Percentiles rank a stretch among this genome's conserved stretches.
Conservation (phyloP, 805 yeast genomes). For the Metschnikowia arizonensis region DNA sequence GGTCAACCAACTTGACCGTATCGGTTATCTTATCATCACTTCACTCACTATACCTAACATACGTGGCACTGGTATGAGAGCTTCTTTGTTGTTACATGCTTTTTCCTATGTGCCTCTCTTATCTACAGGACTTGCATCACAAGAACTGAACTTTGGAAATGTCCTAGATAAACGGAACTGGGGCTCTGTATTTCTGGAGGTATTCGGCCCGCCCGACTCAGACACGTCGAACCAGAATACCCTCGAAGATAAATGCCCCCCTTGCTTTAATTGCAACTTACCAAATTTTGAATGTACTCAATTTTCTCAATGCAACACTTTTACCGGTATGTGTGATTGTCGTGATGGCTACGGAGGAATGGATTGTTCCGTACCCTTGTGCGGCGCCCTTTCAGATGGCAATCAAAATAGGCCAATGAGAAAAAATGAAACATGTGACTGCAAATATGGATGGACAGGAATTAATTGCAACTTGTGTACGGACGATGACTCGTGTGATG, state of each 20-base stretch:
- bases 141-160: neutral
- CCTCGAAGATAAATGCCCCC: constrained; percentile 52
- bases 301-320: constrained; percentile 81
- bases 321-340: constrained; percentile 89
- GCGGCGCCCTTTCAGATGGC: constrained; percentile 76
- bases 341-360: constrained; percentile 89
- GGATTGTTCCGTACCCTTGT: constrained; percentile 82
- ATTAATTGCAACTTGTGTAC: constrained; percentile 89
- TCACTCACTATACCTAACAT: neutral
- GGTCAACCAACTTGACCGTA: neutral
- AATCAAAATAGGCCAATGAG: constrained; percentile 60
- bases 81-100: neutral
- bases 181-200: constrained; percentile 5
- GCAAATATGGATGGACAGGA: constrained; percentile 89
- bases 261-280: constrained; percentile 91
- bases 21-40: neutral
- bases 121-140: neutral
- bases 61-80: constrained; percentile 4
- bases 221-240: neutral
- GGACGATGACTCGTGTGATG: constrained; percentile 69
- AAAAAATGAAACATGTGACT: constrained; percentile 54
- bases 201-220: constrained; percentile 4
- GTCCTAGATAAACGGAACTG: constrained; percentile 7
- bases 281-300: constrained; percentile 90
- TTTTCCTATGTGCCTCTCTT: neutral